Percentiles rank a stretch among this genome's conserved stretches.
Evolutionary conservation across 1,284 basidiomycete genomes (phyloP).

Genomic region (Trichosporon sp.): DNA sequence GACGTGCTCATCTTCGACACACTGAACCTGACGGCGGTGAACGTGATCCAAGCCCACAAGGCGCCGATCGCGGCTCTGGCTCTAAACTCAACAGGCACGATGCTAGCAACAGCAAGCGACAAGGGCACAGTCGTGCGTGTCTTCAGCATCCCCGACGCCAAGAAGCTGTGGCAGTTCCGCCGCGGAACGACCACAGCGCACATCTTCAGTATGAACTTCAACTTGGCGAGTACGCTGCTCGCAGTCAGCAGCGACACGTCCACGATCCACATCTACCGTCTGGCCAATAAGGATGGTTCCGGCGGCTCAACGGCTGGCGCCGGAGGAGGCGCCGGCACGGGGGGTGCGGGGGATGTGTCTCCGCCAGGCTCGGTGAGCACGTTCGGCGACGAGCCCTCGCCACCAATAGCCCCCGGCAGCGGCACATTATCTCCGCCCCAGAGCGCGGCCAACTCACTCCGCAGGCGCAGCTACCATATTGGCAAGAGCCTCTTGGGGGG

Average conservation of each 20-base stretch:
- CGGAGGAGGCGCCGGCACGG: too few species aligned
- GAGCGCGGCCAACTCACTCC: slow-evolving; percentile 35
- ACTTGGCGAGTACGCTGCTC: slow-evolving; percentile 71
- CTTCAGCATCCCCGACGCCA: slow-evolving; percentile 82
- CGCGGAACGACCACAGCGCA: slow-evolving; percentile 77
- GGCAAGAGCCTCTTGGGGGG: slow-evolving; percentile 74
- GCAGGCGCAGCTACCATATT: slow-evolving; percentile 64
- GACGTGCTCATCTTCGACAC: slow-evolving; percentile 93
- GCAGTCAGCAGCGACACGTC: slow-evolving; percentile 89
- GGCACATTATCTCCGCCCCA: too few species aligned
- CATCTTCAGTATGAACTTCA: slow-evolving; percentile 92
- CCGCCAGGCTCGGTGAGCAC: slow-evolving; percentile 9
- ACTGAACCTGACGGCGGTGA: slow-evolving; percentile 79
- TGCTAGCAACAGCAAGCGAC: slow-evolving; percentile 89
- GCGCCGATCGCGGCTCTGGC: slow-evolving; percentile 81
- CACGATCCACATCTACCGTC: slow-evolving; percentile 95
- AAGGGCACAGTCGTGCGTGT: slow-evolving; percentile 97
- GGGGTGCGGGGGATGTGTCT: slow-evolving; percentile 8
- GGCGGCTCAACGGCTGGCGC: background rate
- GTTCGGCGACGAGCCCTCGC: slow-evolving; percentile 25
- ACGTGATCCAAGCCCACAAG: slow-evolving; percentile 97
- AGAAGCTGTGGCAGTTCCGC: slow-evolving; percentile 92
- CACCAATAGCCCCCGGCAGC: slow-evolving; percentile 15
- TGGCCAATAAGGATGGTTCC: slow-evolving; percentile 46
- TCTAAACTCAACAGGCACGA: slow-evolving; percentile 78